phyloP scores from a whole-genome alignment of 148 eudicot genomes.

The Drosera capensis region DNA sequence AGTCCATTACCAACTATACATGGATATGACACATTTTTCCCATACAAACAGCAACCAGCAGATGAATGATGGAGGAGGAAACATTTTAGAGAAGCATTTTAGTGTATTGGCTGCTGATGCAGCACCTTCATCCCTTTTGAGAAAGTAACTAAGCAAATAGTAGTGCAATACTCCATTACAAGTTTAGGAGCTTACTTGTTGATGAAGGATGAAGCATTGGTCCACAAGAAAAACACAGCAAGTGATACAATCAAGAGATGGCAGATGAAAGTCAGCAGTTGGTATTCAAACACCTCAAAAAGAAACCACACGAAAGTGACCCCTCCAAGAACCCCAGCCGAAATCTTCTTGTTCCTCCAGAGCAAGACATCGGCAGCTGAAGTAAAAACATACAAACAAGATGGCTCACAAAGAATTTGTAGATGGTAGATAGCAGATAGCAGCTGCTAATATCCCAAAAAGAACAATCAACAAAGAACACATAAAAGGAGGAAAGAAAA shows the following conservation, averaged over 20 bases:
- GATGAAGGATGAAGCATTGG: conserved; percentile 56
- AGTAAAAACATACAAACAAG: conserved; percentile 3
- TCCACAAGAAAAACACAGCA: conserved; percentile 60
- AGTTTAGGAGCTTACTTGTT: conserved; percentile 83
- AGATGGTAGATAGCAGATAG: too few relatives aligned
- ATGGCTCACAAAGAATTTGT: background rate
- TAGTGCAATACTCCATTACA: background rate
- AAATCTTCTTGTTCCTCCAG: conserved; percentile 88
- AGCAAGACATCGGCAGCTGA: conserved; percentile 87
- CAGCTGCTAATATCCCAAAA: too few relatives aligned
- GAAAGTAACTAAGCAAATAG: background rate
- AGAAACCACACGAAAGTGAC: conserved; percentile 68
- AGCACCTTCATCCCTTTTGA: too few relatives aligned
- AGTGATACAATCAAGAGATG: conserved; percentile 59
- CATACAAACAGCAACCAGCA: too few relatives aligned
- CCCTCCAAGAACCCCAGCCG: conserved; percentile 50
- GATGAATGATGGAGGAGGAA: too few relatives aligned
- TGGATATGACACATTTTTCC: too few relatives aligned
- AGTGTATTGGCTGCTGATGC: too few relatives aligned
- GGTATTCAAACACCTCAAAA: conserved; percentile 65
- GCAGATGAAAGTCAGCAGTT: conserved; percentile 62
- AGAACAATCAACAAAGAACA: too few relatives aligned
- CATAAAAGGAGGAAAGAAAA: too few relatives aligned
- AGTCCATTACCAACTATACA: too few relatives aligned
- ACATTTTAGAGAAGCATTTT: too few relatives aligned